Evolutionary conservation across 2,329 filamentous ascomycete species (phyloP), one percentile per base, ranked within the genome.

Genomic region (Fusarium paranaense): DNA sequence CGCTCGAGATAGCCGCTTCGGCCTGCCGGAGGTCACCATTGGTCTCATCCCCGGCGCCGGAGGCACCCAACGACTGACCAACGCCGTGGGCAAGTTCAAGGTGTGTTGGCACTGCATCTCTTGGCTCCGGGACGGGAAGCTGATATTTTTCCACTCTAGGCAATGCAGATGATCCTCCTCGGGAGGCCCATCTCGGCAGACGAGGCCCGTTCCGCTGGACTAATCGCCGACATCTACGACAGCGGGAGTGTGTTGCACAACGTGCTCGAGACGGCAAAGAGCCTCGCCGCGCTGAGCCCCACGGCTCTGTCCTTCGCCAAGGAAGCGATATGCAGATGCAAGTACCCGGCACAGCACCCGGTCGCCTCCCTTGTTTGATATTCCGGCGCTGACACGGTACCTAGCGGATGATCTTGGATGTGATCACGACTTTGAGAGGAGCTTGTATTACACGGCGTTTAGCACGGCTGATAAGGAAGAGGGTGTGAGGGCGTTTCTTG

Each of bases 21-120:
- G 82, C 2, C 77, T 85, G 32, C 83, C 83, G 18, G 83, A 85
- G 69, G 82, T 84, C 38, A 81, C 78, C 32, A 81, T 83, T 64
- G 83, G 83, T n/a, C 76, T 83, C 13, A 82, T 85, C 52, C 83
- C 83, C 9, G 83, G 83, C 13, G 82, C 82, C 5, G 83, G 83
- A 10, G 83, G 83, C 22, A 85, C 83, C 18, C 83, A 85, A 66
- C 78, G 83, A 35, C 75, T 85, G 56, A 84, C 83, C 30, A 81
- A 79, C 60, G 80, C 81, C n/a, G 74, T 85, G 25, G 83, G 83
- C 69, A 85, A 84, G 76, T 84, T 80, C 79, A 82, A 81, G 75
- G 83, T 83, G 71, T 18, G 22, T 32, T 20, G 25, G 47, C 47
- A 32, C 47, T 1, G 10, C 47, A 54, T n/a, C 6, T 52, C 25